Evolutionary conservation across 1,139 yeast genomes (phyloP).

Genomic region (Kodamaea ohmeri): DNA sequence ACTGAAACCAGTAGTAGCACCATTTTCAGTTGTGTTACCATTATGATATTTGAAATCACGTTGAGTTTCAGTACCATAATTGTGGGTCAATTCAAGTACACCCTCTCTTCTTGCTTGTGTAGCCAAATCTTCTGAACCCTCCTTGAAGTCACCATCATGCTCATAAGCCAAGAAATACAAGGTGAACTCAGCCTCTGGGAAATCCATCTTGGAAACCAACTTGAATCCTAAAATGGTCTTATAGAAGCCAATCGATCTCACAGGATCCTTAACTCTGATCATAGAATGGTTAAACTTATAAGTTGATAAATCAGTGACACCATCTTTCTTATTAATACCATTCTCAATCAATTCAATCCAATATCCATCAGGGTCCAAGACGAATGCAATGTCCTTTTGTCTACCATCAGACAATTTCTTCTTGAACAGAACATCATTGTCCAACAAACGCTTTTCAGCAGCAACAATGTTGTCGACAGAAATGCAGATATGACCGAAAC

Average conservation of each 20-base stretch:
- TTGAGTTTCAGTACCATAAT: conserved; percentile 91
- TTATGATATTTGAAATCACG: conserved; percentile 73
- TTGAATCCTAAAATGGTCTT: conserved; percentile 77
- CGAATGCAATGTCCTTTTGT: conserved; percentile 90
- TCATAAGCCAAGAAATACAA: conserved; percentile 81
- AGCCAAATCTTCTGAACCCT: conserved; percentile 29
- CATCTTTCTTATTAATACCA: conserved; percentile 39
- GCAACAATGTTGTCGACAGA: conserved; percentile 76
- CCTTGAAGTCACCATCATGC: conserved; percentile 35
- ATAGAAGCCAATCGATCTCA: conserved; percentile 72
- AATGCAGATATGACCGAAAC: conserved; percentile 92
- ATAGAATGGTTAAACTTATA: conserved; percentile 84
- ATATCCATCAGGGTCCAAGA: conserved; percentile 91
- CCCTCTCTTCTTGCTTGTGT: conserved; percentile 54
- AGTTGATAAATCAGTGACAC: conserved; percentile 36
- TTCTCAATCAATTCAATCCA: conserved; percentile 91
- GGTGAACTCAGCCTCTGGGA: conserved; percentile 73
- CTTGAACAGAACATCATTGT: conserved; percentile 68
- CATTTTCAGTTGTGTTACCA: conserved; percentile 60
- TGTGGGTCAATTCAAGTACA: conserved; percentile 84
- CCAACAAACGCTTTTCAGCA: conserved; percentile 56
- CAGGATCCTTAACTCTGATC: conserved; percentile 89
- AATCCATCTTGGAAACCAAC: conserved; percentile 53
- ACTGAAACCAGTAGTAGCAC: conserved; percentile 77
- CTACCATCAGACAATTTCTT: conserved; percentile 87